Base-by-base conservation (phyloP, 2,329 filamentous ascomycete genomes). In the Fusarium albidum region DNA sequence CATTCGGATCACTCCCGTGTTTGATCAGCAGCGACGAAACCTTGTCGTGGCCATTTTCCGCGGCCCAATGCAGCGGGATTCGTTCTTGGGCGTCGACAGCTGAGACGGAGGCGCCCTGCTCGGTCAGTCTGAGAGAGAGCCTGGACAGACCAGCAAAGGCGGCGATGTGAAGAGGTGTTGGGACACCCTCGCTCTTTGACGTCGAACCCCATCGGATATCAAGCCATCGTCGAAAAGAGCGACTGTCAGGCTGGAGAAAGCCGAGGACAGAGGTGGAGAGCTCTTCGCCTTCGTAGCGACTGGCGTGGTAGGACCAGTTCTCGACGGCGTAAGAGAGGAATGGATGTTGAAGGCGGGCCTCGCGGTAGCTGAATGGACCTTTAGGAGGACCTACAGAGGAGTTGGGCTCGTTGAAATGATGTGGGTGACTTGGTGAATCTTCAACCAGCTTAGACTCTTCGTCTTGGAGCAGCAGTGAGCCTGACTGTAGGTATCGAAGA, bases 261-360 rank as follows among this genome's bases (percentile, higher is more conserved):
- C 29, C 33, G 2, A 6, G 9, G 4, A 66, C 26, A 9, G 45
- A 21, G 2, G 15, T 3, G 18, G 56, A 61, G 9, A 64, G 40
- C 3, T 53, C 44, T 2, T 50, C 25, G n/a, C 66, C 63, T 6
- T 45, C 60, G 14, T 63, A 65, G 9, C 28, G 44, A 9, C 53
- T 59, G 2, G 60, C 45, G n/a, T 66, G 63, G n/a, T 64, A 59
- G 2, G 60, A 28, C 63, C 63, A 66, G 15, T 61, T 66, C 7
- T 64, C 60, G 1, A 61, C 53, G 1, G 60, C 60, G 17, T 66
- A 66, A 9, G 39, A 17, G 1, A 66, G 55, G 18, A 66, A 64
- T 10, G 60, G 55, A 28, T 66, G 21, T 2, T 12, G 40, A 2
- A 66, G n/a, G 10, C 60, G 63, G 18, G 63, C 63, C 3, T 57